A percentile compares a stretch with the other conserved stretches of the same genome.
Evolutionary conservation across 1,284 basidiomycete species (phyloP).

Genomic region (Fomitopsis palustris): DNA sequence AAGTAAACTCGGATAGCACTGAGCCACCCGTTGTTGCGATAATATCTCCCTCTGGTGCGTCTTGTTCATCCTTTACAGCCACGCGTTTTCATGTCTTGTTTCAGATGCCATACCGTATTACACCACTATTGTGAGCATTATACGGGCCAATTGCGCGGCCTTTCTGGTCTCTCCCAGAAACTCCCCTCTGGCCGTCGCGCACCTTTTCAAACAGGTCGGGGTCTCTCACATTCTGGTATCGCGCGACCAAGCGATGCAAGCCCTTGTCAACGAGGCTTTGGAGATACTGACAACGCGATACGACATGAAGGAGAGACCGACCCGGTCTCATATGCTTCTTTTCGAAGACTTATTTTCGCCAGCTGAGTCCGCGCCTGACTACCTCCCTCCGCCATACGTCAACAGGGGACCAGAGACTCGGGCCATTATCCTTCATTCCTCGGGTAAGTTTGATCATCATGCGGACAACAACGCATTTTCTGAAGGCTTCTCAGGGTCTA

Average conservation of each 20-base stretch:
- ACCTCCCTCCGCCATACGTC: background rate
- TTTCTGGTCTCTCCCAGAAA: conserved; percentile 39
- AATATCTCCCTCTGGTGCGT: background rate
- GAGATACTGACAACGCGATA: background rate
- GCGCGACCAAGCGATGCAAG: conserved; percentile 21
- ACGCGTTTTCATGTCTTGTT: background rate
- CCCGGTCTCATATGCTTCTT: conserved; percentile 13
- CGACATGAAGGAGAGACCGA: background rate
- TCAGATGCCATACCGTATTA: conserved; percentile 31
- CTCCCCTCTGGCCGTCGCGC: conserved; percentile 30
- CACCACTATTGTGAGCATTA: conserved; percentile 22
- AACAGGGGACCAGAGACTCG: conserved; percentile 10
- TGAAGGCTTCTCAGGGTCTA: conserved; percentile 22
- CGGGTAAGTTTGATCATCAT: conserved; percentile 17
- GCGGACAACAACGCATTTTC: background rate
- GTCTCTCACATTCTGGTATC: conserved; percentile 26
- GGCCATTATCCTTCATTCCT: conserved; percentile 26
- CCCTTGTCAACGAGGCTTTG: conserved; percentile 11
- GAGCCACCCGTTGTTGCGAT: conserved; percentile 1
- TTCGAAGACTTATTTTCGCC: conserved; percentile 19
- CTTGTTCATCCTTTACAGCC: background rate
- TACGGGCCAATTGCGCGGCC: conserved; percentile 22
- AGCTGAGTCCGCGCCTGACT: background rate
- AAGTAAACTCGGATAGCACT: background rate
- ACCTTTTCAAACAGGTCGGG: conserved; percentile 28